Percentiles rank a stretch among this genome's conserved stretches.
Evolutionary conservation across 352 stramenopile genomes (phyloP).

Genomic region (Plasmopara viticola): DNA sequence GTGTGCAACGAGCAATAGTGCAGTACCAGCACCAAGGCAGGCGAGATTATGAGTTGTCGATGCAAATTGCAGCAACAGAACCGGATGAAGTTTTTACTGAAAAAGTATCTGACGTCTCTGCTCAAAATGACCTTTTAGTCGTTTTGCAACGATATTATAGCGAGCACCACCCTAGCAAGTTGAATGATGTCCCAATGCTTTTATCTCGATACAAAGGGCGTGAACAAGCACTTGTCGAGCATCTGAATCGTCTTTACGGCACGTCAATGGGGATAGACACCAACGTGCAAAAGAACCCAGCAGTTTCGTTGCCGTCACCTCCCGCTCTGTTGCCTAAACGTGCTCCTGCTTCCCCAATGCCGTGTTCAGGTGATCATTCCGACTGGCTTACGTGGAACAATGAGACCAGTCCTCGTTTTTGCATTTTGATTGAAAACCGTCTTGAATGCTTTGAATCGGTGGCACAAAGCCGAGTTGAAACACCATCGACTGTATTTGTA

Average conservation of each 20-base stretch:
- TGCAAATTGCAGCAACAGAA: constrained; percentile 24
- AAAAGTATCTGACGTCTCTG: constrained; percentile 9
- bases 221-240: constrained; percentile 46
- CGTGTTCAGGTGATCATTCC: constrained; percentile 6
- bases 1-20: constrained; percentile 48
- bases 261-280: constrained; percentile 33
- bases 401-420: constrained; percentile 26
- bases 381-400: constrained; percentile 39
- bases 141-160: constrained; percentile 49
- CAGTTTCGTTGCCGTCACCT: constrained; percentile 3
- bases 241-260: constrained; percentile 66
- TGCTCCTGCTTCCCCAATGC: constrained; percentile 28
- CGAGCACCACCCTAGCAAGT: constrained; percentile 56
- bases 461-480: constrained; percentile 11
- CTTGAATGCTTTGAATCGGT: constrained; percentile 43
- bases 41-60: constrained; percentile 17
- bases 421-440: constrained; percentile 45
- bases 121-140: constrained; percentile 21
- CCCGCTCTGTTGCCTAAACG: constrained; percentile 1
- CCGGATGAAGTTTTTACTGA: constrained; percentile 1
- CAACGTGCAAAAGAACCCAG: constrained; percentile 27
- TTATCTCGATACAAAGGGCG: constrained; percentile 40
- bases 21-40: constrained; percentile 9
- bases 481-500: constrained; percentile 31
- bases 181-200: constrained; percentile 50